Evolutionary conservation across 73 alveolate genomes (phyloP).

Genomic region (Symbiodinium natans): DNA sequence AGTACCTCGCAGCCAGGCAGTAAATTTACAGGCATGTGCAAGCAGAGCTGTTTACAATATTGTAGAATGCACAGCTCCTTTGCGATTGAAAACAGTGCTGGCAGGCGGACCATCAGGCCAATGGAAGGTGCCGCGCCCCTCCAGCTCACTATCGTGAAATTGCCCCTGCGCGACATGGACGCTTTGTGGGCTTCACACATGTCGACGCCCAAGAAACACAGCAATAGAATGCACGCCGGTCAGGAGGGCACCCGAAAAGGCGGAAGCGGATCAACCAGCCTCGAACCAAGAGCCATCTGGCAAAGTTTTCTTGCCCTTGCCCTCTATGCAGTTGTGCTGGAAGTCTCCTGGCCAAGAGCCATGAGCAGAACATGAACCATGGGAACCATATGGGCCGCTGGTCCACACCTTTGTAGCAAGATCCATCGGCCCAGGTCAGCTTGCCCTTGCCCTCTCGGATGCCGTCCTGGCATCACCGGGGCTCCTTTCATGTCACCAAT

Average conservation of each 20-base stretch:
- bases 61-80: not conserved
- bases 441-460: constrained; percentile 93
- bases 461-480: constrained; percentile 32
- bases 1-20: constrained; percentile 23
- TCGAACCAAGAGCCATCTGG: constrained; percentile 94
- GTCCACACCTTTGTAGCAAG: constrained; percentile 64
- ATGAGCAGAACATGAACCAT: no score
- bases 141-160: constrained; percentile 92
- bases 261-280: no score
- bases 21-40: not conserved
- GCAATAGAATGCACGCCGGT: no score
- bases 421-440: constrained; percentile 92
- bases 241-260: no score
- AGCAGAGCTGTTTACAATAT: not conserved
- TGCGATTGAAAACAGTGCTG: not conserved
- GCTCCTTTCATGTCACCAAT: no score
- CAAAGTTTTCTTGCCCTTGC: constrained; percentile 91
- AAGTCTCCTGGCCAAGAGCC: constrained; percentile 42
- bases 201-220: no score
- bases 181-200: no score
- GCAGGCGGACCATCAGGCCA: constrained; percentile 85
- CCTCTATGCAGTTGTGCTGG: constrained; percentile 93
- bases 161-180: constrained; percentile 63
- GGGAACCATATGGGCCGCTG: not conserved
- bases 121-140: constrained; percentile 87